Evolutionary conservation across 352 stramenopile species (phyloP).

Genomic region (Phytophthora citrophthora): DNA sequence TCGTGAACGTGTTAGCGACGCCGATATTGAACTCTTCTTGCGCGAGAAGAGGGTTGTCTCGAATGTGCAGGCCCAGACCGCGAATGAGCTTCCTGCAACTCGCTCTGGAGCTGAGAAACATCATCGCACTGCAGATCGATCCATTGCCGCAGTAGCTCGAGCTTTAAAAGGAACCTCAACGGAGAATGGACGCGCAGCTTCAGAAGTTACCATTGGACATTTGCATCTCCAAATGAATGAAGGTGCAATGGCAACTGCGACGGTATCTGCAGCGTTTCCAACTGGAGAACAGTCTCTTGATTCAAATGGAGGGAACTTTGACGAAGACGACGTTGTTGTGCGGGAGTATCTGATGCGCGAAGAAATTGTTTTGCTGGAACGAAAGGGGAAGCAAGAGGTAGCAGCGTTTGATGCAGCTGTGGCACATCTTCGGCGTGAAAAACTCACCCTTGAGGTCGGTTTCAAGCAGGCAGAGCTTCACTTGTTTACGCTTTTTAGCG

Average conservation of each 20-base stretch:
- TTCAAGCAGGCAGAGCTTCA: constrained; percentile 91
- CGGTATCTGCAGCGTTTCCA: neutral
- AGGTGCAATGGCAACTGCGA: neutral
- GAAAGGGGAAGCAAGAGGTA: constrained; percentile 72
- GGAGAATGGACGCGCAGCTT: neutral
- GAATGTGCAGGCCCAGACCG: constrained; percentile 30
- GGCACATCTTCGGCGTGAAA: constrained; percentile 89
- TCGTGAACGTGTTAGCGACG: constrained; percentile 78
- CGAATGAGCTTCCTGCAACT: neutral
- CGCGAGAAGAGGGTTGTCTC: constrained; percentile 56
- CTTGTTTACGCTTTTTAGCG: constrained; percentile 85
- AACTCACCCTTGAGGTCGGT: constrained; percentile 83
- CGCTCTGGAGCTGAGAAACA: constrained; percentile 20
- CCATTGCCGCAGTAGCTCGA: constrained; percentile 39
- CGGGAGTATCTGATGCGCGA: constrained; percentile 61
- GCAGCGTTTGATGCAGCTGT: constrained; percentile 88
- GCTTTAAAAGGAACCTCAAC: constrained; percentile 27
- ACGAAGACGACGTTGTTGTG: constrained; percentile 56
- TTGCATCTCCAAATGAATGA: constrained; percentile 33
- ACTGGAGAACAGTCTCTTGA: constrained; percentile 1
- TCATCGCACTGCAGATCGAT: constrained; percentile 35
- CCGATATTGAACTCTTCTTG: constrained; percentile 79
- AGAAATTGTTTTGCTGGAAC: constrained; percentile 72
- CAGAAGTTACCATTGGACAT: constrained; percentile 28
- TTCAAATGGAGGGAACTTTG: constrained; percentile 31